phyloP scores from a whole-genome alignment of 1,139 yeast species.

The Candida gigantensis region DNA sequence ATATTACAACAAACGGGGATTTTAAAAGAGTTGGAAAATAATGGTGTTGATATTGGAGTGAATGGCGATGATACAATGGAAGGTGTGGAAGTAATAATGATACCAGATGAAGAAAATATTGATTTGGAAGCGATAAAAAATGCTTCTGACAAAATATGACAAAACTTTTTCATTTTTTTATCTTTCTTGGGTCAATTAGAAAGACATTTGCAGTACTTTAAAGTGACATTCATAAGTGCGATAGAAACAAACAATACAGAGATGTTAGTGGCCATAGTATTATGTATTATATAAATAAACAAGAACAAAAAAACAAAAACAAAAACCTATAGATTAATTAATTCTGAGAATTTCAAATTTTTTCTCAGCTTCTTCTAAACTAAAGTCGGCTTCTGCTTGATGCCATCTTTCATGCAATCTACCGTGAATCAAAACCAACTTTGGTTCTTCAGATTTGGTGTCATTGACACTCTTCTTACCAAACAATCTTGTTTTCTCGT shows the following conservation, averaged over 20 bases:
- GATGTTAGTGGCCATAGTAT: too few species aligned
- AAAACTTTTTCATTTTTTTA: too few species aligned
- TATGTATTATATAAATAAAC: constrained; percentile 2
- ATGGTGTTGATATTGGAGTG: background rate
- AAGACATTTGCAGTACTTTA: too few species aligned
- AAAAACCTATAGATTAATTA: constrained; percentile 1
- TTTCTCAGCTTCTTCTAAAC: constrained; percentile 20
- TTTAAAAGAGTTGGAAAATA: background rate
- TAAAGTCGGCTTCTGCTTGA: constrained; percentile 19
- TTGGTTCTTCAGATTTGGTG: constrained; percentile 39
- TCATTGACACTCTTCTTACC: constrained; percentile 34
- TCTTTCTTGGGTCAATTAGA: too few species aligned
- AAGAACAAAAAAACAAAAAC: background rate
- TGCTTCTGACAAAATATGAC: background rate
- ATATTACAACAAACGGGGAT: background rate
- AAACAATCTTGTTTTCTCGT: constrained; percentile 41
- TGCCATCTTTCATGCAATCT: constrained; percentile 45
- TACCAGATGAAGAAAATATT: background rate
- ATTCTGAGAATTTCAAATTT: constrained; percentile 19
- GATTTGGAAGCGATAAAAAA: background rate
- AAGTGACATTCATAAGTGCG: too few species aligned
- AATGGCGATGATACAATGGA: background rate
- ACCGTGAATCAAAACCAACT: constrained; percentile 36
- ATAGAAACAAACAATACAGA: too few species aligned
- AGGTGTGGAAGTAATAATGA: background rate